Evolutionary conservation across 75 land plant genomes (phyloP), one percentile per base, ranked within the genome.

Genomic region (Sequoiadendron giganteum): DNA sequence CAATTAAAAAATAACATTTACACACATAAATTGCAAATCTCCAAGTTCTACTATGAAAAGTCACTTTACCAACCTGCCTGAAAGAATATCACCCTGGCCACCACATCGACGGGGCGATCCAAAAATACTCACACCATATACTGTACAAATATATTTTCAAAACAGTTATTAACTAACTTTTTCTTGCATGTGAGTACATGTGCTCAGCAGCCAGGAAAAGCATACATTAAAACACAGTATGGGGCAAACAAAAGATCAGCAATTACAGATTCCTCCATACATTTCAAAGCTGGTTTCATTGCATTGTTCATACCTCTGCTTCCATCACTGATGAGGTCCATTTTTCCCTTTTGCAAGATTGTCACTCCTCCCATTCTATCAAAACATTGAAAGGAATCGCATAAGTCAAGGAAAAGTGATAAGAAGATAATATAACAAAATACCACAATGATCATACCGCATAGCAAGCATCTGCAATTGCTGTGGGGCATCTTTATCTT

Each of bases 101-200:
- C 99, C 99, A 93, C 99, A 98, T 68, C 99, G 96, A 73, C 99
- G 93, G 45, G 99, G 98, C 39, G 99, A 95, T 56, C 99, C 99
- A 89, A 90, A 97, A 21, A 91, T 91, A 90, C 92, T 91, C 18
- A 95, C 97, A 42, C 90, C 87, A 76, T 87, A 52, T 40, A 95
- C 99, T 98, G 92, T 88, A 91, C 80, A 78, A 84, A 87, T 14
- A 45, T 30, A n/a, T 28, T n/a, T n/a, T 14, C 84, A 47, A 47
- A 47, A 47, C 48, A 82, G 52, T 82, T n/a, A 30, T 9, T 16
- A n/a, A 4, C 34, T 79, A 15, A 39, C 28, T 21, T 79, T 79
- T 79, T 47, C 30, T 47, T 82, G 84, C 14, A 47, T n/a, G 18
- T 36, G 14, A 68, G 9, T 28, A 68, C 40, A 61, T 38, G 32